These are phyloP conservation scores for Gentiana straminea DNA, from an alignment of 257 asterid genomes.

Conservation along the genomic window DNA sequence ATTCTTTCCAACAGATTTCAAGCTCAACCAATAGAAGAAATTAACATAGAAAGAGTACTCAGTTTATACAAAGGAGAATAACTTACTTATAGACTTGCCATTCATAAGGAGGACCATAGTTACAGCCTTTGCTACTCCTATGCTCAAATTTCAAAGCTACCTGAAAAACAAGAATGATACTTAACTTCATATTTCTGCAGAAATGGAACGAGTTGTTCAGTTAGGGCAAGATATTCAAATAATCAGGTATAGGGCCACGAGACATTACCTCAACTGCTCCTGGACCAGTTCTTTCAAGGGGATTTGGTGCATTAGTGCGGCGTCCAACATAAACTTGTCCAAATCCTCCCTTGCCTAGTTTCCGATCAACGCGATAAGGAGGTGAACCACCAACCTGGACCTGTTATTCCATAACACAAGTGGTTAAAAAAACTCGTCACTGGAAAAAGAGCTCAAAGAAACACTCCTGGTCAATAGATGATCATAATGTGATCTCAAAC, in stretches of 20 bases:
- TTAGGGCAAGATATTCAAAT: neutral
- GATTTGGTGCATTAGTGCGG: conserved; percentile 48
- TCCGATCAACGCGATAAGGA: conserved; percentile 47
- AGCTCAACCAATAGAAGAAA: neutral
- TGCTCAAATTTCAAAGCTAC: conserved; percentile 88
- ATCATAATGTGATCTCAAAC: too few species aligned
- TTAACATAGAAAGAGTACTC: neutral
- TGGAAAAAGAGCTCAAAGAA: too few species aligned
- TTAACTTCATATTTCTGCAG: neutral
- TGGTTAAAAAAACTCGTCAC: too few species aligned
- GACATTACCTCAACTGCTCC: conserved; percentile 65
- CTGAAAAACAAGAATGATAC: conserved; percentile 22
- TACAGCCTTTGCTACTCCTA: conserved; percentile 78
- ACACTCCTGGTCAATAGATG: too few species aligned
- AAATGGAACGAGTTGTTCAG: neutral
- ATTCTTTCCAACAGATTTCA: neutral
- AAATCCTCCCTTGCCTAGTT: conserved; percentile 93
- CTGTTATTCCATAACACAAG: conserved; percentile 27
- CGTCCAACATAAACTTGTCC: conserved; percentile 95
- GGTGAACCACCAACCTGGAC: conserved; percentile 92
- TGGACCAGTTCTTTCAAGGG: conserved; percentile 65
- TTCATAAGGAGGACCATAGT: conserved; percentile 72
- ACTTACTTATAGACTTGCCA: conserved; percentile 79
- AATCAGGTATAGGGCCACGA: neutral
- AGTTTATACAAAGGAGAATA: neutral